Conservation (phyloP, 2,329 filamentous ascomycete species). For the Juglanconis sp. region DNA sequence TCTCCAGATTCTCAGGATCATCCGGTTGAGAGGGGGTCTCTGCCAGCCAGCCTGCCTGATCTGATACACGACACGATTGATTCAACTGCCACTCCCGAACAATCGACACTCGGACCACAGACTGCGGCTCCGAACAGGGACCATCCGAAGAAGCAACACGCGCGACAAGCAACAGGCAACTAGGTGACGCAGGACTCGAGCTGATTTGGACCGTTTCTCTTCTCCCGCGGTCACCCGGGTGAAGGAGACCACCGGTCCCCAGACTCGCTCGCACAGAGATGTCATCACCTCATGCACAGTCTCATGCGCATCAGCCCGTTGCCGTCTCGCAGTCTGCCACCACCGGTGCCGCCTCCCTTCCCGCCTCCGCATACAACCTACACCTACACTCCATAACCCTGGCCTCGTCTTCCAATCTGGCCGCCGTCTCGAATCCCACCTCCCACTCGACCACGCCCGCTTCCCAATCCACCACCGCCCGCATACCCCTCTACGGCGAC, state of each 20-base stretch:
- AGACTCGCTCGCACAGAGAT: conserved; percentile 10
- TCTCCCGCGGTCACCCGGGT: conserved; percentile 9
- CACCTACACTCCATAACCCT: conserved; percentile 3
- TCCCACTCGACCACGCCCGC: conserved; percentile 15
- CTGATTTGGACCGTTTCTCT: conserved; percentile 4
- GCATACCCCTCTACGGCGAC: conserved; percentile 6
- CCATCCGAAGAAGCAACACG: background rate
- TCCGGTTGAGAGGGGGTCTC: background rate
- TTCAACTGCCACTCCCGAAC: background rate
- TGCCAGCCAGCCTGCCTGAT: background rate
- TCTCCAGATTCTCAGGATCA: background rate
- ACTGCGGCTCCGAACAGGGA: conserved; percentile 3
- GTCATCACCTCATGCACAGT: conserved; percentile 14
- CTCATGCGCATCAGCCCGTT: conserved; percentile 10
- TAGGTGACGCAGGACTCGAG: background rate
- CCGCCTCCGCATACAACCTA: conserved; percentile 17
- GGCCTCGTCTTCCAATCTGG: conserved; percentile 4
- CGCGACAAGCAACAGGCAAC: background rate
- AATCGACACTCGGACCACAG: background rate
- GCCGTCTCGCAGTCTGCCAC: conserved; percentile 5
- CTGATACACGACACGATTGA: background rate
- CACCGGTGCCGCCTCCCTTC: conserved; percentile 7
- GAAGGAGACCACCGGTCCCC: conserved; percentile 12
- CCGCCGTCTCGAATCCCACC: conserved; percentile 9
- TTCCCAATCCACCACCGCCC: conserved; percentile 7